These are phyloP conservation scores for Guadua angustifolia DNA, from an alignment of 176 grass and related monocot genomes.

Conservation along the genomic window DNA sequence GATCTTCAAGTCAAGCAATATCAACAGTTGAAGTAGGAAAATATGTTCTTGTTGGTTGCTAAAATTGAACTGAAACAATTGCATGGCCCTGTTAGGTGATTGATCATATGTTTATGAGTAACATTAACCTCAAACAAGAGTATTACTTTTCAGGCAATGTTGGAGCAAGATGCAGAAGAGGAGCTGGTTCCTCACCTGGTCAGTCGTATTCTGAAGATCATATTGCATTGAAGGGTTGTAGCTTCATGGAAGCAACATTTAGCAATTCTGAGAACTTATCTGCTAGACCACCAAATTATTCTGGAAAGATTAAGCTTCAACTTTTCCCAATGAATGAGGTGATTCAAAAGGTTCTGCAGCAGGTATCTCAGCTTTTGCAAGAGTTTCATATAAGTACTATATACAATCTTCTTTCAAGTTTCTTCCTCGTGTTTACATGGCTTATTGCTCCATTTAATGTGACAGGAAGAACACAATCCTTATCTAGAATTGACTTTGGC, in stretches of 20 bases:
- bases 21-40: slow-evolving; percentile 2
- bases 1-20: background rate
- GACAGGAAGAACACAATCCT: slow-evolving; percentile 80
- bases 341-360: slow-evolving; percentile 62
- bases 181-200: background rate
- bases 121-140: slow-evolving; percentile 28
- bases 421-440: slow-evolving; percentile 21
- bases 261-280: slow-evolving; percentile 41
- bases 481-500: slow-evolving; percentile 86
- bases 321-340: slow-evolving; percentile 80
- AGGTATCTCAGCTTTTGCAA: slow-evolving; percentile 45
- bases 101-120: background rate
- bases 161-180: slow-evolving; percentile 36
- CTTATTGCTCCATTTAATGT: slow-evolving; percentile 40
- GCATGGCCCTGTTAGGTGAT: background rate
- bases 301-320: slow-evolving; percentile 85
- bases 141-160: slow-evolving; percentile 59
- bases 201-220: slow-evolving; percentile 40
- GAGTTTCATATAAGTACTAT: slow-evolving; percentile 23
- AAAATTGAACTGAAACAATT: background rate
- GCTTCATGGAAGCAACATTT: slow-evolving; percentile 30
- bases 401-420: slow-evolving; percentile 10
- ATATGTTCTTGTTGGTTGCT: background rate
- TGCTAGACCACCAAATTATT: slow-evolving; percentile 41
- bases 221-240: slow-evolving; percentile 12